These are phyloP conservation scores for Ceratobasidium sp. DNA, from an alignment of 1,284 basidiomycete species.

Conservation along the genomic window DNA sequence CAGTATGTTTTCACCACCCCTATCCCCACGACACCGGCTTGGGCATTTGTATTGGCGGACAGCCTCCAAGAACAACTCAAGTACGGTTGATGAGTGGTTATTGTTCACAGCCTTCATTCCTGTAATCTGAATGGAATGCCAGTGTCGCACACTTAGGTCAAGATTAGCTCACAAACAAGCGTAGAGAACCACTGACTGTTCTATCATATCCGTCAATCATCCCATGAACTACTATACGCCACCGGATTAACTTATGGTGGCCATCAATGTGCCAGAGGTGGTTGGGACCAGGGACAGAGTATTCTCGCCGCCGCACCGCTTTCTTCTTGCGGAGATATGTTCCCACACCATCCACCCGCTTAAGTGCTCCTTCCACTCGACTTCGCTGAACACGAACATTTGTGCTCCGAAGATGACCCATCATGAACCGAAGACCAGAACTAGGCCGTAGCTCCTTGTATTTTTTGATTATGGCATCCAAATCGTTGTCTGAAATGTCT, in stretches of 20 bases:
- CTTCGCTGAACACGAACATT: background rate
- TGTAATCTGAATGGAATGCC: slow-evolving; percentile 12
- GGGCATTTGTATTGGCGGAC: slow-evolving; percentile 48
- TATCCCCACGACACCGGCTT: slow-evolving; percentile 47
- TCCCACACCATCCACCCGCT: background rate
- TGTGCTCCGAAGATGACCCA: background rate
- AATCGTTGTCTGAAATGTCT: background rate
- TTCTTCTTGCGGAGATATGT: background rate
- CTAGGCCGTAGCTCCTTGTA: background rate
- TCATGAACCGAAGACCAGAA: background rate
- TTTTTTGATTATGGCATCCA: background rate
- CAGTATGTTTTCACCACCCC: slow-evolving; percentile 48
- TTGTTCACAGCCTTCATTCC: slow-evolving; percentile 54
- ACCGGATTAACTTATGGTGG: slow-evolving; percentile 50
- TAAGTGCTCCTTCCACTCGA: background rate
- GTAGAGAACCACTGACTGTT: slow-evolving; percentile 40
- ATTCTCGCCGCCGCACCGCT: background rate
- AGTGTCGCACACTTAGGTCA: background rate
- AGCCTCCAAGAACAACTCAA: slow-evolving; percentile 51
- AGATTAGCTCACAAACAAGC: background rate
- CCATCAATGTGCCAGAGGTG: slow-evolving; percentile 49
- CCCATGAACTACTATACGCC: slow-evolving; percentile 49
- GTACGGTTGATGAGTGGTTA: slow-evolving; percentile 57
- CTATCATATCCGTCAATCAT: slow-evolving; percentile 48
- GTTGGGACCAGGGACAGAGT: background rate